These are phyloP conservation scores for Cytauxzoon felis DNA, from an alignment of 169 alveolate genomes.

Conservation along the genomic window DNA sequence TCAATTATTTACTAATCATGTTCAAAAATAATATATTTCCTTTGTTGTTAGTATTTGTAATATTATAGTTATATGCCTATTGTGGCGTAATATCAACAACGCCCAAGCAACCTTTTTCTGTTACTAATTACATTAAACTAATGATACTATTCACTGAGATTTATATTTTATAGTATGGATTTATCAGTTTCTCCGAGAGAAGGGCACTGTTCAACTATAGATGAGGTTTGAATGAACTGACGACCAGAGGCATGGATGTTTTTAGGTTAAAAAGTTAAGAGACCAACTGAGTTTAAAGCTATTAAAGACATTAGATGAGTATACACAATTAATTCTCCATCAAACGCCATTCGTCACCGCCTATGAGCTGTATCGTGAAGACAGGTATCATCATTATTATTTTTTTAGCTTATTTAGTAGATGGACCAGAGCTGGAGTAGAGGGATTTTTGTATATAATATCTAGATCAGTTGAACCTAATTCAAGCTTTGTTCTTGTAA, in stretches of 20 bases:
- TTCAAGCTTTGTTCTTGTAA: conserved; percentile 62
- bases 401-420: not conserved
- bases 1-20: no score
- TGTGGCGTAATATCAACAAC: no score
- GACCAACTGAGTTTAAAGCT: conserved; percentile 62
- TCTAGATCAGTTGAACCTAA: conserved; percentile 44
- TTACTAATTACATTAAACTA: no score
- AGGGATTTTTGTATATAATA: conserved; percentile 65
- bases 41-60: no score
- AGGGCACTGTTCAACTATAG: conserved; percentile 31
- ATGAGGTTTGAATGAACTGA: conserved; percentile 14
- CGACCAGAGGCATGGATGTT: not conserved
- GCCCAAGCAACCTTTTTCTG: no score
- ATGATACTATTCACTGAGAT: no score
- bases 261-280: conserved; percentile 50
- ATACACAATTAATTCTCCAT: conserved; percentile 52
- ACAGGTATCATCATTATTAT: conserved; percentile 1
- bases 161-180: no score
- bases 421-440: conserved; percentile 71
- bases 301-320: conserved; percentile 55
- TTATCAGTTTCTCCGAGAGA: no score
- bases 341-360: conserved; percentile 71
- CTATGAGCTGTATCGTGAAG: conserved; percentile 53
- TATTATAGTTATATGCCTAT: no score
- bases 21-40: no score